A percentile compares a stretch with the other conserved stretches of the same genome.
These are phyloP conservation scores for Myriosclerotinia curreyana DNA, from an alignment of 2,329 filamentous ascomycete species.

Conservation along the genomic window DNA sequence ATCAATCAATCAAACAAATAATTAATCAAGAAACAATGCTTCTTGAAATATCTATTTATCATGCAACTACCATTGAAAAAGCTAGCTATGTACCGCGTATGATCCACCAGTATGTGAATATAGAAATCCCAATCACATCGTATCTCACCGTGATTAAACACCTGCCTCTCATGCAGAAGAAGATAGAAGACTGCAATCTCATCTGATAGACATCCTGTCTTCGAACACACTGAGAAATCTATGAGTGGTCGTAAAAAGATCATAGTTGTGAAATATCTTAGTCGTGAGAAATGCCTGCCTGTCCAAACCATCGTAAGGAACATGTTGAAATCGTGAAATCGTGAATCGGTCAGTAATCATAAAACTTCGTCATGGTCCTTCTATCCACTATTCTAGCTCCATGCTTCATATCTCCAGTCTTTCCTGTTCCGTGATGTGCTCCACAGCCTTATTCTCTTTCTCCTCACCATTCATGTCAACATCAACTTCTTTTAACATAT, in stretches of 20 bases:
- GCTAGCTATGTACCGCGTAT: neutral
- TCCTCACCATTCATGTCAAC: neutral
- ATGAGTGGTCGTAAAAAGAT: neutral
- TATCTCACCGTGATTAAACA: neutral
- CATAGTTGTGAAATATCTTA: neutral
- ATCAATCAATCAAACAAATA: neutral
- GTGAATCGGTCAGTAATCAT: neutral
- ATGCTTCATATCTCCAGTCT: neutral
- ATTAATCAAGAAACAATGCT: neutral
- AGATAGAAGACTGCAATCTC: neutral
- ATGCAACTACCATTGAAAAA: neutral
- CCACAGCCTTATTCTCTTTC: neutral
- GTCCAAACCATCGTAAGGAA: neutral
- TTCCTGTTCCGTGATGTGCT: neutral
- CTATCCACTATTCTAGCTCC: neutral
- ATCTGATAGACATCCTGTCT: neutral
- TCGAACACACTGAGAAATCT: neutral
- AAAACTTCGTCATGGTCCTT: neutral
- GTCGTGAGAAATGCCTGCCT: neutral
- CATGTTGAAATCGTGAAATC: neutral
- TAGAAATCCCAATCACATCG: neutral
- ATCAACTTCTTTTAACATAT: neutral
- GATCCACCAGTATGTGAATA: neutral
- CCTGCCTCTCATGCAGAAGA: neutral
- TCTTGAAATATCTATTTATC: neutral